A percentile compares a stretch with the other conserved stretches of the same genome.
Evolutionary conservation across 2,329 filamentous ascomycete genomes (phyloP).

Genomic region (Colletotrichum siamense): DNA sequence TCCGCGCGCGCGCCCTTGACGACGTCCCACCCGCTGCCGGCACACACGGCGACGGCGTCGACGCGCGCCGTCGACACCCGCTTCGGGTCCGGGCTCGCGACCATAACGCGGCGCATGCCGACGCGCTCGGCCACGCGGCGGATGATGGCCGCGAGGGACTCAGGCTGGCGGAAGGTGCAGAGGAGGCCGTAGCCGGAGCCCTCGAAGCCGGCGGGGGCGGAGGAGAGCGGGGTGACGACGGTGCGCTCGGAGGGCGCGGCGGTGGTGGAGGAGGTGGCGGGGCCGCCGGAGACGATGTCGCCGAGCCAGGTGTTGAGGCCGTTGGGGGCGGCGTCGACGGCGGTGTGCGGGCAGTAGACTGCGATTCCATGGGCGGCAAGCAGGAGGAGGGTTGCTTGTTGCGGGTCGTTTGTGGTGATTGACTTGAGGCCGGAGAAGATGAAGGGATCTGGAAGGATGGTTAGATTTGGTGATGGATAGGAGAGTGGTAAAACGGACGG

Average conservation of each 20-base stretch:
- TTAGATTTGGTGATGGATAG: background rate
- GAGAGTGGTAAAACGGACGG: slow-evolving; percentile 54
- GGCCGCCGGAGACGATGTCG: slow-evolving; percentile 73
- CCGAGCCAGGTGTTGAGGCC: slow-evolving; percentile 96
- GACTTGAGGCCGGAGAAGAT: slow-evolving; percentile 95
- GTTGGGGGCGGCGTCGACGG: slow-evolving; percentile 83
- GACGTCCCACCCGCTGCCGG: slow-evolving; percentile 83
- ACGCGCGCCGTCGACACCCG: slow-evolving; percentile 47
- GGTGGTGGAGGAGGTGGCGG: slow-evolving; percentile 21
- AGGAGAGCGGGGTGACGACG: slow-evolving; percentile 50
- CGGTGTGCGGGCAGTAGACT: slow-evolving; percentile 95
- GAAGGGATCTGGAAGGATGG: slow-evolving; percentile 74
- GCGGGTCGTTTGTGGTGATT: slow-evolving; percentile 81
- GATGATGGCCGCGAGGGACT: slow-evolving; percentile 50
- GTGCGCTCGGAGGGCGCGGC: slow-evolving; percentile 39
- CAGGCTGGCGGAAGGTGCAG: slow-evolving; percentile 44
- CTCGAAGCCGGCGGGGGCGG: slow-evolving; percentile 45
- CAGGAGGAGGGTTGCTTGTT: slow-evolving; percentile 84
- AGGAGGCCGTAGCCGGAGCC: slow-evolving; percentile 59
- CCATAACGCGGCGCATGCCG: slow-evolving; percentile 60
- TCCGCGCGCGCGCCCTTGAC: slow-evolving; percentile 76
- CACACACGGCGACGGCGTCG: slow-evolving; percentile 81
- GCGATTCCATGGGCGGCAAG: slow-evolving; percentile 88
- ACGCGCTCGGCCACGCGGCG: slow-evolving; percentile 70
- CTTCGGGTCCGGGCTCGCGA: slow-evolving; percentile 34